Evolutionary conservation across 1,284 basidiomycete genomes (phyloP).

Genomic region (Anthracocystis setariae): DNA sequence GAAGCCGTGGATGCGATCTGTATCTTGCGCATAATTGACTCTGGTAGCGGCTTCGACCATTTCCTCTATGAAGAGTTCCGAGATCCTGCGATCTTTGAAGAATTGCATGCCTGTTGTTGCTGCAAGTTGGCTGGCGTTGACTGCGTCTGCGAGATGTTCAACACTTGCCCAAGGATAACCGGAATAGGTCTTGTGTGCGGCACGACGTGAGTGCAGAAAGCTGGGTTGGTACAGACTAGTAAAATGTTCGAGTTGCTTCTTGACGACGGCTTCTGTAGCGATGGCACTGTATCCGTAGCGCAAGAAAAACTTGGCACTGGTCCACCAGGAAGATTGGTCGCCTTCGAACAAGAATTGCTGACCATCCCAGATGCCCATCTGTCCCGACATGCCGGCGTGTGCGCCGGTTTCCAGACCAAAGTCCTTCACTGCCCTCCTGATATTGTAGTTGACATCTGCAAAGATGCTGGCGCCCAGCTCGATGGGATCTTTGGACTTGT

Average conservation of each 20-base stretch:
- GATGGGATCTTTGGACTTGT: constrained; percentile 72
- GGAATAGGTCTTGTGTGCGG: constrained; percentile 4
- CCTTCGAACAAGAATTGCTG: constrained; percentile 61
- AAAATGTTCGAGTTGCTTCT: constrained; percentile 70
- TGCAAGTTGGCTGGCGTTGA: constrained; percentile 71
- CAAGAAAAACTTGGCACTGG: constrained; percentile 69
- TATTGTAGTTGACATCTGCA: constrained; percentile 81
- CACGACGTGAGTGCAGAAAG: constrained; percentile 70
- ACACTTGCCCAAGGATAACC: constrained; percentile 74
- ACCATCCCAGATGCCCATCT: constrained; percentile 81
- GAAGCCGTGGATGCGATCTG: constrained; percentile 80
- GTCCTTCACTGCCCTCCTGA: constrained; percentile 45
- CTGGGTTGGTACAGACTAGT: constrained; percentile 73
- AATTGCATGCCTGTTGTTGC: constrained; percentile 62
- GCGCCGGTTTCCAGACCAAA: constrained; percentile 34
- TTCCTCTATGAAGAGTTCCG: constrained; percentile 73
- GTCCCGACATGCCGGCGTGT: constrained; percentile 16
- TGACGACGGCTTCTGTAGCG: constrained; percentile 71
- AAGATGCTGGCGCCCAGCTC: constrained; percentile 91
- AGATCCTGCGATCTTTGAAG: constrained; percentile 47
- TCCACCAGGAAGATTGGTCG: constrained; percentile 62
- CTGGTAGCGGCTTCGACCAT: constrained; percentile 83
- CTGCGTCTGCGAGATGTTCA: constrained; percentile 71
- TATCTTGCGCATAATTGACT: constrained; percentile 84
- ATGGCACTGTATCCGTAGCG: constrained; percentile 83